Conservation (phyloP, 2,329 filamentous ascomycete species). For the Pseudocercospora ulei region DNA sequence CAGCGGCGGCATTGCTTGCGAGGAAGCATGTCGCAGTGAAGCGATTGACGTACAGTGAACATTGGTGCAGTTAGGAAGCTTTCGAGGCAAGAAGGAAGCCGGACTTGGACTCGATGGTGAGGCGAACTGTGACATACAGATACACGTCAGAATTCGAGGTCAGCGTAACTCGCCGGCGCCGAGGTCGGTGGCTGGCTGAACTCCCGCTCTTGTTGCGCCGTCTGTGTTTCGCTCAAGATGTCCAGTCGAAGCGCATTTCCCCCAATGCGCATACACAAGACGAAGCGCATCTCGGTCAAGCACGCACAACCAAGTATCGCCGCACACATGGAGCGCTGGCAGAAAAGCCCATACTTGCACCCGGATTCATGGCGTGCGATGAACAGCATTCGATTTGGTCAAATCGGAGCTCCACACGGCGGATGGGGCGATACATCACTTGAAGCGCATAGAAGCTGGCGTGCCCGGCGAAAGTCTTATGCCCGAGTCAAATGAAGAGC, state of each 20-base stretch:
- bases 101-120: background rate
- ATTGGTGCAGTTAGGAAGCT: too few relatives aligned
- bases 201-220: too few relatives aligned
- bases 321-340: constrained; percentile 37
- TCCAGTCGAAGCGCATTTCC: constrained; percentile 7
- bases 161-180: background rate
- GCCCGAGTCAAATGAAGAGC: constrained; percentile 34
- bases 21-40: background rate
- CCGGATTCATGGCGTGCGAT: constrained; percentile 41
- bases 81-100: too few relatives aligned
- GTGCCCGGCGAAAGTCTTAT: constrained; percentile 45
- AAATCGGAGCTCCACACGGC: constrained; percentile 39
- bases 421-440: constrained; percentile 46
- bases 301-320: constrained; percentile 28
- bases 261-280: constrained; percentile 14
- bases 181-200: too few relatives aligned
- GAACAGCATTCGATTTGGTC: constrained; percentile 38
- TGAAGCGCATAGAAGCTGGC: constrained; percentile 46
- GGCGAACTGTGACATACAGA: background rate
- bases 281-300: constrained; percentile 4
- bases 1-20: constrained; percentile 6
- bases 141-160: background rate
- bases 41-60: constrained; percentile 2
- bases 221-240: too few relatives aligned
- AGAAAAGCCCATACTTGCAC: constrained; percentile 40